Evolutionary conservation across 495 filamentous ascomycete genomes (phyloP).

Genomic region (Xylaria sp.): DNA sequence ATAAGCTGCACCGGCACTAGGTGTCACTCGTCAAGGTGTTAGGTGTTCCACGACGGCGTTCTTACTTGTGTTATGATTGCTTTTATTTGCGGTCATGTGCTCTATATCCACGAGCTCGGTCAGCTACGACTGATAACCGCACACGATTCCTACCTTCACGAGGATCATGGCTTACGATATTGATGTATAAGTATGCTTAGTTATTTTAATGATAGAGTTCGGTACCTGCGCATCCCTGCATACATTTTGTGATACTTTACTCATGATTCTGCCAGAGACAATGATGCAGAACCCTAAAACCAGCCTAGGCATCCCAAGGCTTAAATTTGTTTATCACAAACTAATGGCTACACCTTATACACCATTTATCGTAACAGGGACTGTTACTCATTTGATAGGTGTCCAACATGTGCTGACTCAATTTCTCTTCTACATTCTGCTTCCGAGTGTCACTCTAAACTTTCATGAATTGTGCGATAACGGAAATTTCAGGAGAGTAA

Average conservation of each 20-base stretch:
- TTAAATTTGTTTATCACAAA: not conserved
- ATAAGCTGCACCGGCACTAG: constrained; percentile 42
- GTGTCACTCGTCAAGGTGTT: not conserved
- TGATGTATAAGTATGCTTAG: not conserved
- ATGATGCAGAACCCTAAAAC: not conserved
- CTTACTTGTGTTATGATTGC: not conserved
- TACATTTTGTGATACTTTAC: not conserved
- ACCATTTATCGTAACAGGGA: not conserved
- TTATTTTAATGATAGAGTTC: not conserved
- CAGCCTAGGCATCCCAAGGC: not conserved
- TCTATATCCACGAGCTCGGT: not conserved
- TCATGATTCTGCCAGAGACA: too few species aligned
- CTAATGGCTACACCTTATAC: not conserved
- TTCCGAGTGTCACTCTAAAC: not conserved
- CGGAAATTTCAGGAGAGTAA: not conserved
- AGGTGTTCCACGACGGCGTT: not conserved
- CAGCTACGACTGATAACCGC: not conserved
- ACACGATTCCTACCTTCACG: not conserved
- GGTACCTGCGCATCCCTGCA: not conserved
- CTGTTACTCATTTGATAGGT: not conserved
- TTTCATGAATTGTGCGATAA: too few species aligned
- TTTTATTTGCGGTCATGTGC: not conserved
- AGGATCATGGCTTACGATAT: not conserved
- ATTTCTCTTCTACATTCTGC: not conserved
- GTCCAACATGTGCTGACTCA: not conserved